phyloP scores from a whole-genome alignment of 495 filamentous ascomycete species.

The Lineolata rhizophorae region DNA sequence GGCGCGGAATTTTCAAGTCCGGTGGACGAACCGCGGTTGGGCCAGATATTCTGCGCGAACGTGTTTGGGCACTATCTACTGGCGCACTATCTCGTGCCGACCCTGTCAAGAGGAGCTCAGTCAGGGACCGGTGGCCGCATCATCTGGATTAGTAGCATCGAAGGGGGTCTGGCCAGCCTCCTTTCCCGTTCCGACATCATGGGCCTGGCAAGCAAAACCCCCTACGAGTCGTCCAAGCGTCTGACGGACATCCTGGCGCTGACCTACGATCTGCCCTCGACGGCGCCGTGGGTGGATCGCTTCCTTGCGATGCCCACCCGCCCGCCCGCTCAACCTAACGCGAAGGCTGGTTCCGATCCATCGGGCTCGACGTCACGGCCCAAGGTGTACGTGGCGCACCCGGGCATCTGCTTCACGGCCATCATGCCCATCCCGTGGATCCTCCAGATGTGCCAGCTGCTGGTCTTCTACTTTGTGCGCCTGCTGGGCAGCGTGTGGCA shows the following conservation, averaged over 20 bases:
- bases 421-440: conserved; percentile 50
- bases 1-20: conserved; percentile 7
- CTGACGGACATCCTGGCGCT: conserved; percentile 65
- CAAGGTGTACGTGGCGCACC: conserved; percentile 57
- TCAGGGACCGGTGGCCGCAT: conserved; percentile 37
- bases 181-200: conserved; percentile 57
- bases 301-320: conserved; percentile 22
- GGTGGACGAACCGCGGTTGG: conserved; percentile 35
- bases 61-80: conserved; percentile 92
- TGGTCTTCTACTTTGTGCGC: conserved; percentile 23
- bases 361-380: conserved; percentile 17
- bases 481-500: conserved; percentile 20
- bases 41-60: conserved; percentile 72
- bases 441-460: conserved; percentile 38
- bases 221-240: conserved; percentile 75
- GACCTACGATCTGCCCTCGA: conserved; percentile 44
- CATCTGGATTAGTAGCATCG: conserved; percentile 70
- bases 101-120: conserved; percentile 29
- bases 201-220: conserved; percentile 30
- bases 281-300: conserved; percentile 28
- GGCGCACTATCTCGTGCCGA: conserved; percentile 49
- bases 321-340: conserved; percentile 15
- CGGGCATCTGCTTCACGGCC: conserved; percentile 62
- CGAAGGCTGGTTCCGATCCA: conserved; percentile 4
- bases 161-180: conserved; percentile 28